Base-by-base conservation (phyloP, 768 basidiomycete genomes). In the Guyanaporus albipodus region DNA sequence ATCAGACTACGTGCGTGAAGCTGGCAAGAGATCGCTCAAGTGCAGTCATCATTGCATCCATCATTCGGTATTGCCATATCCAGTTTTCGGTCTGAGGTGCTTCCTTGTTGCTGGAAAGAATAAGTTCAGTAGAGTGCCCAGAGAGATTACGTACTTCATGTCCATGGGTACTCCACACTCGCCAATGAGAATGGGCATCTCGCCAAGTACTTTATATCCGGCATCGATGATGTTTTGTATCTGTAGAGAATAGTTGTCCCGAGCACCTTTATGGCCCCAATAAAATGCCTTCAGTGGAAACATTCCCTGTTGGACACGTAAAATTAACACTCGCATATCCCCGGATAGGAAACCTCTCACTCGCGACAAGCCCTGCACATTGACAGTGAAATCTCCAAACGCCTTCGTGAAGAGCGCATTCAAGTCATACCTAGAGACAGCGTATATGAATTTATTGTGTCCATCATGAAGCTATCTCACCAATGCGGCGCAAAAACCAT, bases 121-220 rank as follows among this genome's bases (percentile, higher is more conserved):
- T 42, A 21, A 55, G 44, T 0, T 29, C 6, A 27, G 15, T 35
- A 27, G 26, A 27, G 37, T 15, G 40, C 14, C 19, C 31, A 42
- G 34, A 29, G 10, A 24, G 15, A 3, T n/a, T n/a, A 71, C 85
- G 34, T 57, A 93, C 92, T 99, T 97, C 77, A 96, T 81, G 57
- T 99, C 96, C 85, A 98, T 95, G 1, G 95, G 95, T 18, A 97
- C 75, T 24, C 95, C 95, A 52, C 87, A 90, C 66, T 99, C 95
- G 17, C 94, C 94, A 48, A 99, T 78, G 11, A 97, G 67, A 32
- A 91, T 79, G 10, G 95, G 95, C 15, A 68, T 77, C 58, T 93
- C 89, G 21, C 90, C 91, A 0, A 96, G 73, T 4, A 79, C 72
- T 26, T 75, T 65, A 56, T 88, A 81, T 0, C 78, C 85, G 17